Conservation (phyloP, 805 yeast species). For the Aciculoconidium aculeatum region DNA sequence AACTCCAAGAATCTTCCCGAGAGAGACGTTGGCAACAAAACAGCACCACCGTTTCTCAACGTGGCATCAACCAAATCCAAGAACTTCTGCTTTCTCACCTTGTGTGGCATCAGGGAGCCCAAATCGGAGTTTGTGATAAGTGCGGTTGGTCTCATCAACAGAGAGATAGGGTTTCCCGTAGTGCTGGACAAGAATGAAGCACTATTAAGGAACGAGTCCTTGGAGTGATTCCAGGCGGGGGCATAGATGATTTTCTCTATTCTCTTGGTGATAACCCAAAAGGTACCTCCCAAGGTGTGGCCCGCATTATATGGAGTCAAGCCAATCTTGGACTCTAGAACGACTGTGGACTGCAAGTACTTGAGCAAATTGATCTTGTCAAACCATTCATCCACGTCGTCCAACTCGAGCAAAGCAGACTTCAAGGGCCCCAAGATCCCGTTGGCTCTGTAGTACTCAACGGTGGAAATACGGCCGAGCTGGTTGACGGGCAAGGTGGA, state of each 20-base stretch:
- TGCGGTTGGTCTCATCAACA: slow-evolving; percentile 72
- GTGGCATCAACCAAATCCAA: slow-evolving; percentile 59
- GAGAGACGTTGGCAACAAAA: slow-evolving; percentile 73
- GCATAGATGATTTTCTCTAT: slow-evolving; percentile 83
- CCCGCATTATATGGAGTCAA: slow-evolving; percentile 89
- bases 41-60: slow-evolving; percentile 70
- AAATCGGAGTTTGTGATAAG: slow-evolving; percentile 67
- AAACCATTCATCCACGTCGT: slow-evolving; percentile 75
- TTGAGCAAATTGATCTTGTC: slow-evolving; percentile 67
- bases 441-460: slow-evolving; percentile 69
- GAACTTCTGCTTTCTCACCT: slow-evolving; percentile 58
- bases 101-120: slow-evolving; percentile 61
- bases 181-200: slow-evolving; percentile 49
- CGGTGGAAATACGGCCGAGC: slow-evolving; percentile 76
- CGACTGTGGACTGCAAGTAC: slow-evolving; percentile 67
- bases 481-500: slow-evolving; percentile 88
- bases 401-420: slow-evolving; percentile 52
- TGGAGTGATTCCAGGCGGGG: slow-evolving; percentile 92
- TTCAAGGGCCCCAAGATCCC: slow-evolving; percentile 73
- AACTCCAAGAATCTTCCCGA: slow-evolving; percentile 81
- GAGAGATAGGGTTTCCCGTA: slow-evolving; percentile 58
- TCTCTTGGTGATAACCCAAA: slow-evolving; percentile 73
- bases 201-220: slow-evolving; percentile 75
- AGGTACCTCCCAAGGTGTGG: slow-evolving; percentile 87
- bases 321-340: slow-evolving; percentile 58